Percentiles rank a stretch among this genome's conserved stretches.
Evolutionary conservation across 2,329 filamentous ascomycete genomes (phyloP).

Genomic region (Colletotrichum acutatum): DNA sequence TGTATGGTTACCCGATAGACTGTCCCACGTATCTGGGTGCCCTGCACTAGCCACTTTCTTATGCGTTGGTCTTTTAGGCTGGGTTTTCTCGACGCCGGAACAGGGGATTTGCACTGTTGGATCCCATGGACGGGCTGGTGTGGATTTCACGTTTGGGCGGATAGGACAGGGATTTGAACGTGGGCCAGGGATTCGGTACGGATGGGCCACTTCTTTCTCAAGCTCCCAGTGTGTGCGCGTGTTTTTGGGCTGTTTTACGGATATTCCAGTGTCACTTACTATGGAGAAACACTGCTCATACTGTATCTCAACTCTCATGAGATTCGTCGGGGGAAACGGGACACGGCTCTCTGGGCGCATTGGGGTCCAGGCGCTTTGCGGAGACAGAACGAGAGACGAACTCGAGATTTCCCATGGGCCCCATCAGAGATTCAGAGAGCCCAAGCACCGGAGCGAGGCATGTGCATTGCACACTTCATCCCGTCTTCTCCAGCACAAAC

Average conservation of each 20-base stretch:
- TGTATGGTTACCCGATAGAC: neutral
- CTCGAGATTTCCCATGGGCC: neutral
- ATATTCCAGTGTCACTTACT: neutral
- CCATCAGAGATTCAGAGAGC: neutral
- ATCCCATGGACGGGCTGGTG: neutral
- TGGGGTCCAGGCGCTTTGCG: conserved; percentile 11
- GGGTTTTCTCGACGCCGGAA: neutral
- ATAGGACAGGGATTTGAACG: neutral
- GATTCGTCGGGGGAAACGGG: neutral
- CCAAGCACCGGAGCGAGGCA: neutral
- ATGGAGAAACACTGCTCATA: neutral
- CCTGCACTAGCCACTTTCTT: conserved; percentile 1
- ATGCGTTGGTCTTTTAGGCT: conserved; percentile 2
- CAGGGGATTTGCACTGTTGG: neutral
- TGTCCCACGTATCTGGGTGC: neutral
- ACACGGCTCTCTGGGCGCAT: conserved; percentile 6
- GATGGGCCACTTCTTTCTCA: neutral
- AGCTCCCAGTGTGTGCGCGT: neutral
- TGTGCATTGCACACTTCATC: neutral
- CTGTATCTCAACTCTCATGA: neutral
- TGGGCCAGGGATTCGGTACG: neutral
- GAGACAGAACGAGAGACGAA: conserved; percentile 12
- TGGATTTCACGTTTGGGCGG: neutral
- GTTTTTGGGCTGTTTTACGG: neutral
- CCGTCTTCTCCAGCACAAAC: neutral